These are phyloP conservation scores for Suhomyces faveliae DNA, from an alignment of 805 yeast species.

Conservation along the genomic window DNA sequence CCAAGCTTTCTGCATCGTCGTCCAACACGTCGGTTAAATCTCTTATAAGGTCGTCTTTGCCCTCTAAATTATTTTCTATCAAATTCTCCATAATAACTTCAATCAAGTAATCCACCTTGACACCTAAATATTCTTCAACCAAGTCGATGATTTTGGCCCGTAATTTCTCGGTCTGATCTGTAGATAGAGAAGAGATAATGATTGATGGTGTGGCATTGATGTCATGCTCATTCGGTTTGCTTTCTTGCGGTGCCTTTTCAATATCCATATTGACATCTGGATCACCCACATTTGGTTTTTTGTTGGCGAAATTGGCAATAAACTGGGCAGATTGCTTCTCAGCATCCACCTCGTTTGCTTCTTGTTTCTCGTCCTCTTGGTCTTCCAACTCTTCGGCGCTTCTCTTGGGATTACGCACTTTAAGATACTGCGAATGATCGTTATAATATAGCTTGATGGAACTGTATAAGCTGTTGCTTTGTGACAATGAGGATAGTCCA, in stretches of 20 bases:
- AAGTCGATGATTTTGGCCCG: constrained; percentile 39
- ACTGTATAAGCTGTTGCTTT: not conserved
- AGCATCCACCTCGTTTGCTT: constrained; percentile 20
- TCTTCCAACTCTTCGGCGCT: constrained; percentile 46
- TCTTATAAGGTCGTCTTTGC: constrained; percentile 32
- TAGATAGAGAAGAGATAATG: constrained; percentile 11
- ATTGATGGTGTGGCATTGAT: not conserved
- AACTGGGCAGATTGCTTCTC: constrained; percentile 14
- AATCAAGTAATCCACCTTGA: constrained; percentile 50
- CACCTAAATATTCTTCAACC: constrained; percentile 53
- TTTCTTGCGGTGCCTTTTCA: not conserved
- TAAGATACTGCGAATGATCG: constrained; percentile 45
- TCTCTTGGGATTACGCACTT: constrained; percentile 34
- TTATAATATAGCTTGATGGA: constrained; percentile 28
- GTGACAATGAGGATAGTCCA: constrained; percentile 6
- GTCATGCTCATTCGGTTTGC: constrained; percentile 4
- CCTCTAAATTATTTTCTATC: constrained; percentile 26
- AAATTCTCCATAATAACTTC: constrained; percentile 43
- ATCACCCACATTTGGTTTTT: constrained; percentile 4
- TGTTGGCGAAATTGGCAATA: constrained; percentile 11
- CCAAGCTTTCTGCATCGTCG: constrained; percentile 45
- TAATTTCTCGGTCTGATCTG: constrained; percentile 19
- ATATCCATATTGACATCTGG: not conserved
- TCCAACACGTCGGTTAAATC: constrained; percentile 53
- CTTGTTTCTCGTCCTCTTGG: constrained; percentile 36